Conservation (phyloP, 129 eudicot species). For the Lonicera japonica region DNA sequence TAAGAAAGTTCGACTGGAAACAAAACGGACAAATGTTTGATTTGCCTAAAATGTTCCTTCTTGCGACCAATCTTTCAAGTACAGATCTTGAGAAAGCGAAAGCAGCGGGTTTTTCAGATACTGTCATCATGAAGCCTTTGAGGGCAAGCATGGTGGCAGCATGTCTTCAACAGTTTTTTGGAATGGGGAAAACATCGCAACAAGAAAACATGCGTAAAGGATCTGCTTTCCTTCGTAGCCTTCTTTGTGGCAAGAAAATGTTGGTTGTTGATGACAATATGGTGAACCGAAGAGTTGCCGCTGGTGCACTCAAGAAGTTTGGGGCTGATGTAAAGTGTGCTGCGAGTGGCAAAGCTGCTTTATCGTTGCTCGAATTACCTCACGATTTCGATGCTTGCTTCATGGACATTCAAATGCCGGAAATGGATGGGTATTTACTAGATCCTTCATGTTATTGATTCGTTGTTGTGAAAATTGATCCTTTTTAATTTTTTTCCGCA, state of each 20-base stretch:
- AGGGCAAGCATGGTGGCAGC: constrained; percentile 87
- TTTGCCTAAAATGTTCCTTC: constrained; percentile 57
- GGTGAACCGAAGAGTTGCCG: constrained; percentile 87
- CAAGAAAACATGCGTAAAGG: constrained; percentile 45
- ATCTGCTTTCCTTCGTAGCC: constrained; percentile 36
- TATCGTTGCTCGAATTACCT: constrained; percentile 56
- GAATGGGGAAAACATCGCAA: constrained; percentile 38
- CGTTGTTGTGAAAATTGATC: no score
- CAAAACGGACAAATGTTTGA: constrained; percentile 26
- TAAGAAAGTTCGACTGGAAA: constrained; percentile 24
- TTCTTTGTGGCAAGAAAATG: constrained; percentile 73
- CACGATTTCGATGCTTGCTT: constrained; percentile 79
- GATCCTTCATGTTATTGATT: not conserved
- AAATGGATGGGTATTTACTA: constrained; percentile 78
- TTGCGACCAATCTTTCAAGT: constrained; percentile 62
- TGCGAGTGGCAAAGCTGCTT: constrained; percentile 80
- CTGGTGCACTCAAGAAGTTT: constrained; percentile 82
- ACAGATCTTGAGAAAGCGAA: constrained; percentile 55
- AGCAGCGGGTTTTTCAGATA: constrained; percentile 69
- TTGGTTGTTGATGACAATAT: constrained; percentile 82
- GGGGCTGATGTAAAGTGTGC: constrained; percentile 82
- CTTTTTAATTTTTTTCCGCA: no score
- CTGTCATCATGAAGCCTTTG: constrained; percentile 77
- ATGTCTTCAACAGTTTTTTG: constrained; percentile 70
- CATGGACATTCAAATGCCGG: constrained; percentile 97